Evolutionary conservation across 345 rosid species (phyloP).

Genomic region (Aurinia saxatilis): DNA sequence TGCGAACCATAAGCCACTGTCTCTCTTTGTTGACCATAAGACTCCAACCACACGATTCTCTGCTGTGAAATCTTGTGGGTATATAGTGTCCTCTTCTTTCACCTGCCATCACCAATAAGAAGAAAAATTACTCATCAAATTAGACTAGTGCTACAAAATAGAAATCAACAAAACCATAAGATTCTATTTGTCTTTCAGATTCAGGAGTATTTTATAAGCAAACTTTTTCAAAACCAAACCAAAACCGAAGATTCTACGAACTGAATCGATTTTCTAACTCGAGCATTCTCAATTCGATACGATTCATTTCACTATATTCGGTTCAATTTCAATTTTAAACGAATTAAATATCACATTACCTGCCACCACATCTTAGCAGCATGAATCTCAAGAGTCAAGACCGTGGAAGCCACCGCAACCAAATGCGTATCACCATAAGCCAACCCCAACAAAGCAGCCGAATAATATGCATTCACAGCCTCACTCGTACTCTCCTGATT

Average conservation of each 20-base stretch:
- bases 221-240: not conserved
- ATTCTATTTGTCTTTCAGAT: no score
- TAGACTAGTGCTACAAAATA: no score
- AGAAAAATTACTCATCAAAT: not conserved
- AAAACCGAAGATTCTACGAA: not conserved
- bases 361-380: conserved; percentile 97
- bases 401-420: conserved; percentile 53
- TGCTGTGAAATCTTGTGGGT: conserved; percentile 52
- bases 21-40: conserved; percentile 86
- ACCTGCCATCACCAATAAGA: conserved; percentile 65
- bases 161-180: no score
- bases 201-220: no score
- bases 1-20: conserved; percentile 86
- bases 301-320: no score
- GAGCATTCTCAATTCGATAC: not conserved
- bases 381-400: conserved; percentile 73
- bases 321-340: no score
- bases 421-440: conserved; percentile 88
- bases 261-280: not conserved
- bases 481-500: conserved; percentile 93
- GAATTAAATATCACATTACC: conserved; percentile 27
- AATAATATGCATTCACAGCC: conserved; percentile 86
- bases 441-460: conserved; percentile 84
- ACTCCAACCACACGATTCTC: conserved; percentile 85
- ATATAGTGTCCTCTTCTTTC: conserved; percentile 43